Evolutionary conservation across 169 alveolate genomes (phyloP).

Genomic region (Cryptosporidium xiaoi): DNA sequence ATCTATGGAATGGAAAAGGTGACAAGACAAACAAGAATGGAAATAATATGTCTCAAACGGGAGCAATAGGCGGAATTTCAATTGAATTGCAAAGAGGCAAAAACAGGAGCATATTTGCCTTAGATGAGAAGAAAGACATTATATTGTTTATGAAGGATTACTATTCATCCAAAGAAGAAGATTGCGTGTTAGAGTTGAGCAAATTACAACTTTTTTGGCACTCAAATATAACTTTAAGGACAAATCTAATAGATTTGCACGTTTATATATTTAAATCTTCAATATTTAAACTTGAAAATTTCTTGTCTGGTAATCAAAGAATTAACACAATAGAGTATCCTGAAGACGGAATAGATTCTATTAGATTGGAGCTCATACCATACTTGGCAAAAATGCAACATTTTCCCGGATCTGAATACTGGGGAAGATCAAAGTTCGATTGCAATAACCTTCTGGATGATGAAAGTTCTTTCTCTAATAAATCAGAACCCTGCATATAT

Average conservation of each 20-base stretch:
- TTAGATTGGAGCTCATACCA: conserved; percentile 50
- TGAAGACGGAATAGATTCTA: conserved; percentile 67
- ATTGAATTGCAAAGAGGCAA: conserved; percentile 52
- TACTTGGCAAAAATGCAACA: conserved; percentile 64
- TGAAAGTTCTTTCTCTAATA: background rate
- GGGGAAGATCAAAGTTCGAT: conserved; percentile 72
- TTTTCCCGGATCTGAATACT: conserved; percentile 60
- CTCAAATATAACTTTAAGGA: conserved; percentile 32
- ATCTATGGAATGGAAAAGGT: background rate
- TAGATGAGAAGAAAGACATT: conserved; percentile 42
- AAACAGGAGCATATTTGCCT: conserved; percentile 31
- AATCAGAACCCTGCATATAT: background rate
- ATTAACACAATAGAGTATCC: conserved; percentile 44
- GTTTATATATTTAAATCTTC: conserved; percentile 66
- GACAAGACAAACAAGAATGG: background rate
- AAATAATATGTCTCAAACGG: conserved; percentile 2
- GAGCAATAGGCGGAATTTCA: conserved; percentile 42
- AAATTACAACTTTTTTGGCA: conserved; percentile 67
- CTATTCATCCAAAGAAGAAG: conserved; percentile 59
- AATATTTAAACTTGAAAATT: conserved; percentile 24
- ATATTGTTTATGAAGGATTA: conserved; percentile 33
- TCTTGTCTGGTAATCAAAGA: background rate
- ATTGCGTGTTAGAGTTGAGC: conserved; percentile 27
- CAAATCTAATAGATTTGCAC: conserved; percentile 32
- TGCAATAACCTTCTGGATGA: conserved; percentile 39